Conservation (phyloP, 768 basidiomycete species). For the Naganishia vaughanmartiniae region DNA sequence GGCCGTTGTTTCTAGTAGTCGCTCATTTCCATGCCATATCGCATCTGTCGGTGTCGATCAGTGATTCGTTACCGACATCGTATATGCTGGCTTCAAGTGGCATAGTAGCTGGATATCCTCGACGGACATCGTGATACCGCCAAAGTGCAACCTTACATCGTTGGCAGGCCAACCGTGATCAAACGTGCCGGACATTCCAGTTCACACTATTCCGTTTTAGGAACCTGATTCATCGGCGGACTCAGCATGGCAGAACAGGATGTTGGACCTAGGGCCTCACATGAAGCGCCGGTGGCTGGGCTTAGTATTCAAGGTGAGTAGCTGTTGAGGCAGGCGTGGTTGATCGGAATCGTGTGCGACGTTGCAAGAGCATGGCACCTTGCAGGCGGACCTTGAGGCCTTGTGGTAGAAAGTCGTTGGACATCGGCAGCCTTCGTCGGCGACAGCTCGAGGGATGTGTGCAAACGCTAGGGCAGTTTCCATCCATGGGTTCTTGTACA, state of each 20-base stretch:
- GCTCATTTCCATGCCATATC: background rate
- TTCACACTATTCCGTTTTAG: background rate
- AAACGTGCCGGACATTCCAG: background rate
- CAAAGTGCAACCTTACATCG: background rate
- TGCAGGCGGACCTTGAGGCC: background rate
- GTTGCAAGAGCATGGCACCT: background rate
- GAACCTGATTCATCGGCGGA: background rate
- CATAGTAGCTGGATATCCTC: slow-evolving; percentile 1
- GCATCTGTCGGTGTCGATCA: background rate
- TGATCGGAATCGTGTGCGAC: background rate
- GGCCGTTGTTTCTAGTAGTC: too few species aligned
- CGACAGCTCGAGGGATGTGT: background rate
- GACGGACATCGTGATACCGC: background rate
- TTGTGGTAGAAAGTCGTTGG: background rate
- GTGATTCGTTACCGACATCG: background rate
- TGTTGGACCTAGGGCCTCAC: too few species aligned
- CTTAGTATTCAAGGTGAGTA: slow-evolving; percentile 1
- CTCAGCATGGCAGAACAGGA: slow-evolving; percentile 7
- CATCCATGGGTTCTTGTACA: too few species aligned
- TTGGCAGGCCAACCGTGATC: too few species aligned
- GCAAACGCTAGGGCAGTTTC: too few species aligned
- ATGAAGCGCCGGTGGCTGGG: background rate
- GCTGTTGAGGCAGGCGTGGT: background rate
- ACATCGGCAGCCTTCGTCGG: background rate
- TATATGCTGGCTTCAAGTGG: background rate